phyloP scores from a whole-genome alignment of 2,329 filamentous ascomycete genomes.

The Epichloe amarillans region DNA sequence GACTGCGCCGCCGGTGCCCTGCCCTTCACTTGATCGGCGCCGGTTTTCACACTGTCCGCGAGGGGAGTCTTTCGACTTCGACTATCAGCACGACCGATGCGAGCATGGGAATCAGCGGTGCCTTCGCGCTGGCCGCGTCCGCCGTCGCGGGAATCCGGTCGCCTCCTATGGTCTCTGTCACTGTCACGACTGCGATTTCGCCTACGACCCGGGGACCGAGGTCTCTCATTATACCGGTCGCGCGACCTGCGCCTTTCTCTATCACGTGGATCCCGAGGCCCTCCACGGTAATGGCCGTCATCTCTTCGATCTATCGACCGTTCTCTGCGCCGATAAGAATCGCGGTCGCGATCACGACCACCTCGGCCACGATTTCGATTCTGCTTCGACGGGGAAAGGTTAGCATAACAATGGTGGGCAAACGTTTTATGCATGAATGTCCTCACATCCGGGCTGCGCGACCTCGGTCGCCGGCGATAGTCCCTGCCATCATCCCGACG shows the following conservation, averaged over 20 bases:
- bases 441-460: slow-evolving; percentile 52
- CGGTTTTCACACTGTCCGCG: slow-evolving; percentile 33
- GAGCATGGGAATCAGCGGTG: slow-evolving; percentile 56
- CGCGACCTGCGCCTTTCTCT: slow-evolving; percentile 53
- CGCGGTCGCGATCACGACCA: slow-evolving; percentile 30
- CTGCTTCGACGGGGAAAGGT: slow-evolving; percentile 29
- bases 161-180: slow-evolving; percentile 52
- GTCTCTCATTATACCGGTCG: slow-evolving; percentile 44
- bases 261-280: slow-evolving; percentile 39
- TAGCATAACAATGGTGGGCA: slow-evolving; percentile 20
- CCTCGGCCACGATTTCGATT: slow-evolving; percentile 46
- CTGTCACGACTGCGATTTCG: slow-evolving; percentile 51
- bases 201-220: slow-evolving; percentile 45
- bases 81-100: slow-evolving; percentile 53
- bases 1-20: slow-evolving; percentile 36
- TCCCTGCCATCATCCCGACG: slow-evolving; percentile 37
- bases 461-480: slow-evolving; percentile 43
- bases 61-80: slow-evolving; percentile 38
- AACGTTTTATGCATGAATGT: slow-evolving; percentile 9
- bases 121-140: slow-evolving; percentile 50
- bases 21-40: slow-evolving; percentile 47
- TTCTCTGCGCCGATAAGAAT: slow-evolving; percentile 52
- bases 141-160: slow-evolving; percentile 61
- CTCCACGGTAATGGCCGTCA: slow-evolving; percentile 49
- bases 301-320: slow-evolving; percentile 55